phyloP scores from a whole-genome alignment of 345 rosid species.

The Clarkia xantiana region DNA sequence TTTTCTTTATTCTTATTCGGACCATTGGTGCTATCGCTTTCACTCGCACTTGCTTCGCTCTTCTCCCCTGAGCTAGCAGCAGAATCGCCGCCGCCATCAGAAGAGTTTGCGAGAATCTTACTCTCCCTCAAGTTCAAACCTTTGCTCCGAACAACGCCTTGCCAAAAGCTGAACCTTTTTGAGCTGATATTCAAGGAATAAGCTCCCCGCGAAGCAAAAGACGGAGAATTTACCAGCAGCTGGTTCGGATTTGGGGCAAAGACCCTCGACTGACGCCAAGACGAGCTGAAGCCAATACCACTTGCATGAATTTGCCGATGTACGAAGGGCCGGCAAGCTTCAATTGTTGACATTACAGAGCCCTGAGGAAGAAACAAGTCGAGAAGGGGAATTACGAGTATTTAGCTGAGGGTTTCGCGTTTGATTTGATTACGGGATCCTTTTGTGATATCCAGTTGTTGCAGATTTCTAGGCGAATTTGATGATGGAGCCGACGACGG shows the following conservation, averaged over 20 bases:
- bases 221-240: not conserved
- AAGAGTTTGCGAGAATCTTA: conserved; percentile 36
- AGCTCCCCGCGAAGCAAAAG: not conserved
- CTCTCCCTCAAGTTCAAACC: conserved; percentile 17
- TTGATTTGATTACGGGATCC: not conserved
- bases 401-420: not conserved
- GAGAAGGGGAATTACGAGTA: not conserved
- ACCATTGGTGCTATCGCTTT: conserved; percentile 12
- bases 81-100: conserved; percentile 62
- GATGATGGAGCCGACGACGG: too few relatives aligned
- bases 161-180: conserved; percentile 17
- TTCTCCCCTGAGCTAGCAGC: conserved; percentile 10
- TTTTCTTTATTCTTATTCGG: conserved; percentile 43
- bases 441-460: too few relatives aligned
- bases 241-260: not conserved
- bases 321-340: not conserved
- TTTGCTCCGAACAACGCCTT: conserved; percentile 18
- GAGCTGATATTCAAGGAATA: not conserved
- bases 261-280: conserved; percentile 1
- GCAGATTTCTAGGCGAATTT: too few relatives aligned
- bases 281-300: not conserved
- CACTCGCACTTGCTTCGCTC: conserved; percentile 11
- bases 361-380: not conserved
- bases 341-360: conserved; percentile 1
- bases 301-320: not conserved